These are phyloP conservation scores for Ophiostoma angusticollis DNA, from an alignment of 2,329 filamentous ascomycete species.

Conservation along the genomic window DNA sequence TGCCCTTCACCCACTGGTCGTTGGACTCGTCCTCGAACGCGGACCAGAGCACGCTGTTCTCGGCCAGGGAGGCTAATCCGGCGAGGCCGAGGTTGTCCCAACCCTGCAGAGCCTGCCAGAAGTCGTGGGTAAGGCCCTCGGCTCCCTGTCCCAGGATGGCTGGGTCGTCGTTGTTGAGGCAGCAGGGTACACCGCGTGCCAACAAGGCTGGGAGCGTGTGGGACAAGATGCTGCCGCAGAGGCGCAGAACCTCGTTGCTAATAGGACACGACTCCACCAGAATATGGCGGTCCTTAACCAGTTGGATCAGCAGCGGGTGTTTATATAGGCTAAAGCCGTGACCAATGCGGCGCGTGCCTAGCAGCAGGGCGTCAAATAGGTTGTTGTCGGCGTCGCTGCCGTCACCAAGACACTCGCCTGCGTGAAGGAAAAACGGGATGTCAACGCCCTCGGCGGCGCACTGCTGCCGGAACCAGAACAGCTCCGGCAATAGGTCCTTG, in stretches of 20 bases:
- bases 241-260: slow-evolving; percentile 54
- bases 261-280: slow-evolving; percentile 84
- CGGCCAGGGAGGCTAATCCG: slow-evolving; percentile 72
- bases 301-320: slow-evolving; percentile 77
- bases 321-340: slow-evolving; percentile 84
- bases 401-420: slow-evolving; percentile 69
- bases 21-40: slow-evolving; percentile 68
- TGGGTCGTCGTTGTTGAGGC: slow-evolving; percentile 83
- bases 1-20: slow-evolving; percentile 57
- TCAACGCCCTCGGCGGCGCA: slow-evolving; percentile 66
- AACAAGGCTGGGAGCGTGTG: slow-evolving; percentile 67
- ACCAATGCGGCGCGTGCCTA: slow-evolving; percentile 80
- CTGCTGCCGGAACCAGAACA: slow-evolving; percentile 88
- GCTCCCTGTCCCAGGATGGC: slow-evolving; percentile 70
- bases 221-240: slow-evolving; percentile 16
- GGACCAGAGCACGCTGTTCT: slow-evolving; percentile 87
- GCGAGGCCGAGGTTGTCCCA: slow-evolving; percentile 86
- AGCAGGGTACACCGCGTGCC: slow-evolving; percentile 70
- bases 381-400: slow-evolving; percentile 66
- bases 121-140: slow-evolving; percentile 79
- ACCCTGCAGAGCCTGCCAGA: slow-evolving; percentile 84
- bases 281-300: slow-evolving; percentile 80
- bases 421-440: slow-evolving; percentile 93
- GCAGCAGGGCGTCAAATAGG: slow-evolving; percentile 75
- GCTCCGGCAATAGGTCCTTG: slow-evolving; percentile 62